A percentile compares a stretch with the other conserved stretches of the same genome.
These are phyloP conservation scores for Ensete glaucum DNA, from an alignment of 176 grass and related monocot species.

Conservation along the genomic window DNA sequence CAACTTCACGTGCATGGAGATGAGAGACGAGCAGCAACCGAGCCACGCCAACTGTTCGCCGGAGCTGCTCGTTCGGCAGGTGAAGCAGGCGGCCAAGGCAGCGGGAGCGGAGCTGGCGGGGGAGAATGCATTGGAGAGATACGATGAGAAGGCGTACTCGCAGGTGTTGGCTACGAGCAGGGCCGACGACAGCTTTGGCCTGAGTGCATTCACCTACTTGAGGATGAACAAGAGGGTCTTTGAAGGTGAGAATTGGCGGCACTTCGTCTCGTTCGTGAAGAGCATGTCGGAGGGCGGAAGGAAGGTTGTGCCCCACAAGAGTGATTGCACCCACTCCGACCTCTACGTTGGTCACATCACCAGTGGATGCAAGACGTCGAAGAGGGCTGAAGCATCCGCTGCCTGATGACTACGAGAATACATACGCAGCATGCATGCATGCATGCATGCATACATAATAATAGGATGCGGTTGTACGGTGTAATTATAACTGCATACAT, in stretches of 20 bases:
- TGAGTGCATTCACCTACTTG: constrained; percentile 85
- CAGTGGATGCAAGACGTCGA: constrained; percentile 11
- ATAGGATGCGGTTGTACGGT: too few relatives aligned
- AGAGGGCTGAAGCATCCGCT: not conserved
- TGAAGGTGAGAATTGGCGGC: constrained; percentile 72
- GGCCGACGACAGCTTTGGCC: constrained; percentile 28
- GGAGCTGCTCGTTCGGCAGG: constrained; percentile 63
- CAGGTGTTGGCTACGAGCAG: constrained; percentile 45
- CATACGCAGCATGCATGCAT: too few relatives aligned
- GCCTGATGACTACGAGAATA: too few relatives aligned
- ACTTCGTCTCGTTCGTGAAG: constrained; percentile 83
- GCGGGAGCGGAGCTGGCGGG: constrained; percentile 66
- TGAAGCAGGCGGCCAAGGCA: constrained; percentile 27
- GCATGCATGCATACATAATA: too few relatives aligned
- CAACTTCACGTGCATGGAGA: constrained; percentile 99
- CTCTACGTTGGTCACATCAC: constrained; percentile 75
- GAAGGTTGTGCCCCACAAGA: constrained; percentile 36
- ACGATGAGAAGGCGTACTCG: constrained; percentile 66
- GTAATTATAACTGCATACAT: too few relatives aligned
- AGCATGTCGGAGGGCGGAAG: constrained; percentile 50
- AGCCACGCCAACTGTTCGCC: constrained; percentile 67
- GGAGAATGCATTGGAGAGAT: constrained; percentile 92
- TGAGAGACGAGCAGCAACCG: constrained; percentile 94
- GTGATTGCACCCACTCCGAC: constrained; percentile 67
- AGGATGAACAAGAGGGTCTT: constrained; percentile 89